Conservation (phyloP, 805 yeast genomes). For the Spathaspora hagerdaliae region DNA sequence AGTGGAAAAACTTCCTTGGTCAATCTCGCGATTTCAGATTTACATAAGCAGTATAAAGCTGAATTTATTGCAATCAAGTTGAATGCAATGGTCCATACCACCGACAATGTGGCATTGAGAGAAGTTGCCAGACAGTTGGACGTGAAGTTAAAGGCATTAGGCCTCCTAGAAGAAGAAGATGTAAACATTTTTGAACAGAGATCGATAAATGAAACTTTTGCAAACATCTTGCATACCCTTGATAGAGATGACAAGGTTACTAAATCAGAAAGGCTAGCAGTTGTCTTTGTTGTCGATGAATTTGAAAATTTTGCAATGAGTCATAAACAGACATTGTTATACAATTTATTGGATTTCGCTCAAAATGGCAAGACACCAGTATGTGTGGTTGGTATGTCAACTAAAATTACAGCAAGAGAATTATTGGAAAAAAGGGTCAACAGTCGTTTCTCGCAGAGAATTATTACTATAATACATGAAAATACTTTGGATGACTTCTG, state of each 20-base stretch:
- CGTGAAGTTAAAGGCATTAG: slow-evolving; percentile 18
- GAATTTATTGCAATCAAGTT: slow-evolving; percentile 61
- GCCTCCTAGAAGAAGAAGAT: slow-evolving; percentile 6
- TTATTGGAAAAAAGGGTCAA: slow-evolving; percentile 86
- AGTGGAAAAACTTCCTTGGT: slow-evolving; percentile 71
- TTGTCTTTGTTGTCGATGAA: slow-evolving; percentile 80
- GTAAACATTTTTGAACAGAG: slow-evolving; percentile 42
- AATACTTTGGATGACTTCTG: slow-evolving; percentile 44
- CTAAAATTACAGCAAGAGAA: slow-evolving; percentile 73
- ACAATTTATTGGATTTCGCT: slow-evolving; percentile 83
- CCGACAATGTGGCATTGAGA: slow-evolving; percentile 75
- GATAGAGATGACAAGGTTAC: not conserved
- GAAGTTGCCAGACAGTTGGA: slow-evolving; percentile 86
- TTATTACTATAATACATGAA: slow-evolving; percentile 57
- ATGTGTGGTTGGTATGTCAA: slow-evolving; percentile 75
- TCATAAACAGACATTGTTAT: slow-evolving; percentile 76
- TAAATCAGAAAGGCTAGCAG: slow-evolving; percentile 40
- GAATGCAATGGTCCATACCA: slow-evolving; percentile 68
- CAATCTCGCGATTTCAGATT: slow-evolving; percentile 47
- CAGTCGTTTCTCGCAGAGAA: slow-evolving; percentile 81
- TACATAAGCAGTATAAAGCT: slow-evolving; percentile 37
- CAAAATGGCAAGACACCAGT: slow-evolving; percentile 69
- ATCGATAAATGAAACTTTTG: slow-evolving; percentile 58
- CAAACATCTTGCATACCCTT: slow-evolving; percentile 39
- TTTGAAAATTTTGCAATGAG: slow-evolving; percentile 73